phyloP scores from a whole-genome alignment of 805 yeast species.

The Diddensiella caesifluorescens region DNA sequence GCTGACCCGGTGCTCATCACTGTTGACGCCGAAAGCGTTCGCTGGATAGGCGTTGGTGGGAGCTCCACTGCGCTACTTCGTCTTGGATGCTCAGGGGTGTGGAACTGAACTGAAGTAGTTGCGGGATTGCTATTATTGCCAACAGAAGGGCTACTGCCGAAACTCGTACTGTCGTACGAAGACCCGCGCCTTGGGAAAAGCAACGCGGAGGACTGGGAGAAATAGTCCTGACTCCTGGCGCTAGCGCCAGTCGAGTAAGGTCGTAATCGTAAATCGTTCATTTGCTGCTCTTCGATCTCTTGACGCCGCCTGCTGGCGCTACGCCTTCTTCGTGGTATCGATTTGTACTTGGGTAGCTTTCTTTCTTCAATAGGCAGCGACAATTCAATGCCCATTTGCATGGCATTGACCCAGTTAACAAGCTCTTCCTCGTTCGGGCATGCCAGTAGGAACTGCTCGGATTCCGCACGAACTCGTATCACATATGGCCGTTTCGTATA shows the following conservation, averaged over 20 bases:
- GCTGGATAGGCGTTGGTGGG: neutral
- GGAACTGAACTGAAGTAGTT: slow-evolving; percentile 4
- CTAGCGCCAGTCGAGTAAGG: slow-evolving; percentile 8
- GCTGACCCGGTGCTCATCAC: too few relatives aligned
- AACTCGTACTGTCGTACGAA: too few relatives aligned
- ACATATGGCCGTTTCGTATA: slow-evolving; percentile 66
- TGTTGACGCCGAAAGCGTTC: neutral
- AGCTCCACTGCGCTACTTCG: slow-evolving; percentile 3
- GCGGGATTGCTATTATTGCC: too few relatives aligned
- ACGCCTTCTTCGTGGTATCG: slow-evolving; percentile 49
- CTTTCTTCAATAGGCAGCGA: slow-evolving; percentile 71
- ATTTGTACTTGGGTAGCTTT: slow-evolving; percentile 67
- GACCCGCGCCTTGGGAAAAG: too few relatives aligned
- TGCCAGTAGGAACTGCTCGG: slow-evolving; percentile 70
- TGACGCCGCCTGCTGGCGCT: slow-evolving; percentile 8
- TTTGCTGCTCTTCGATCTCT: slow-evolving; percentile 9
- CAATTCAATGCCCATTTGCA: slow-evolving; percentile 73
- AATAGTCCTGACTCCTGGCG: too few relatives aligned
- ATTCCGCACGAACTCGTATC: slow-evolving; percentile 71
- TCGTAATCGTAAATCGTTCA: slow-evolving; percentile 6
- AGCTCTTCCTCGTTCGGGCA: slow-evolving; percentile 59
- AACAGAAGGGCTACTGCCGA: too few relatives aligned
- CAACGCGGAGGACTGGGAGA: too few relatives aligned
- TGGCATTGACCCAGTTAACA: slow-evolving; percentile 71
- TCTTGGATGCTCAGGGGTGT: slow-evolving; percentile 5